Percentiles rank a stretch among this genome's conserved stretches.
Evolutionary conservation across 495 filamentous ascomycete species (phyloP).

Genomic region (Cryomyces minteri): DNA sequence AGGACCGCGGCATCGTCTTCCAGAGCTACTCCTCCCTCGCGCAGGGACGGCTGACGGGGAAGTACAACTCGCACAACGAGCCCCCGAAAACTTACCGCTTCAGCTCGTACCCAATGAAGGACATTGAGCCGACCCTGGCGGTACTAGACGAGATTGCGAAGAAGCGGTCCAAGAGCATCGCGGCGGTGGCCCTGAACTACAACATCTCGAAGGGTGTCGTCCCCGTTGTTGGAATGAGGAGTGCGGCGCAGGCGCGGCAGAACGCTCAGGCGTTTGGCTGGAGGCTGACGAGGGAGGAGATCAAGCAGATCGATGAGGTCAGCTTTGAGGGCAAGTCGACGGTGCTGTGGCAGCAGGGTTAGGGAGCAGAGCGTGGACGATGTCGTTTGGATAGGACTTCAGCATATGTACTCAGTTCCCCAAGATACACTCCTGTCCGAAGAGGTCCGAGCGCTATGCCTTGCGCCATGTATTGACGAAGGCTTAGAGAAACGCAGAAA

Average conservation of each 20-base stretch:
- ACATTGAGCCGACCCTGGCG: conserved; percentile 20
- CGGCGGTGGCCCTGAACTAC: conserved; percentile 26
- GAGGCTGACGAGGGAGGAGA: conserved; percentile 8
- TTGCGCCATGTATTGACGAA: too few relatives aligned
- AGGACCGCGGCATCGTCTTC: conserved; percentile 10
- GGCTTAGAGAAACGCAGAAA: too few relatives aligned
- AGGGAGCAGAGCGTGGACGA: not conserved
- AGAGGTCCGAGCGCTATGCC: too few relatives aligned
- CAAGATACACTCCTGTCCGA: too few relatives aligned
- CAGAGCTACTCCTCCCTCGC: conserved; percentile 9
- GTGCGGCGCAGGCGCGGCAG: conserved; percentile 6
- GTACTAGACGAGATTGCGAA: conserved; percentile 15
- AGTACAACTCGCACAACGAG: conserved; percentile 4
- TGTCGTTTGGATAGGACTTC: too few relatives aligned
- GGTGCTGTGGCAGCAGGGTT: conserved; percentile 6
- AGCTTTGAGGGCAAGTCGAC: conserved; percentile 8
- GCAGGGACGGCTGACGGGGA: conserved; percentile 9
- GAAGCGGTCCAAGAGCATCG: conserved; percentile 11
- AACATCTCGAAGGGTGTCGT: conserved; percentile 16
- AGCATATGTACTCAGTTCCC: too few relatives aligned
- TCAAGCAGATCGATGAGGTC: conserved; percentile 7
- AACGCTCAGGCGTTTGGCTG: conserved; percentile 9
- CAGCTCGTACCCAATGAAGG: conserved; percentile 16
- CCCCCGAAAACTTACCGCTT: conserved; percentile 10
- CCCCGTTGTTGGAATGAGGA: conserved; percentile 10